Base-by-base conservation (phyloP, 805 yeast genomes). In the Schwanniomyces occidentalis region DNA sequence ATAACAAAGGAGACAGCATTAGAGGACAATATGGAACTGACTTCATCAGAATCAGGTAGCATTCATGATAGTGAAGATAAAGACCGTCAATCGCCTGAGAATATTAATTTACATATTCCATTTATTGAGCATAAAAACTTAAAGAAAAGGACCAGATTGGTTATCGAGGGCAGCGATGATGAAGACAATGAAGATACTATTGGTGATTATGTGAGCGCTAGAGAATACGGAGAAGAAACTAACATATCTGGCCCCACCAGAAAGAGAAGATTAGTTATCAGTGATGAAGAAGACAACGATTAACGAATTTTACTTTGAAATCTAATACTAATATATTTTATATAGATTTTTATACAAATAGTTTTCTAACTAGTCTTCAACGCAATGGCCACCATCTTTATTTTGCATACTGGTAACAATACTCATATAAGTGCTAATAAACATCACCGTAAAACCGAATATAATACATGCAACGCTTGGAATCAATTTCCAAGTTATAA, bases 361-460 rank as follows among this genome's bases (percentile, higher is more conserved):
- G n/a, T n/a, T n/a, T n/a, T n/a, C n/a, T n/a, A n/a, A n/a, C 10
- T 51, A 56, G 37, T 60, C 67, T 16, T 45, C 58, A 25, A 63
- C 66, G 56, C 87, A 81, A 42, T 79, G 82, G 17, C 67, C 75
- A 14, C 60, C 73, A 8, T 58, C 63, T 7, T 58, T 65, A 24
- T 38, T 44, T 7, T 58, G 52, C 9, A 71, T 21, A 16, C 79
- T 65, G 24, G 70, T 64, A 10, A 69, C 40, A 3, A 87, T 68
- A 1, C 95, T 85, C 67, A 84, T 90, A 13, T 74, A 61, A 0
- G 95, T 81, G n/a, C 95, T 85, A 9, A 88, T 65, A 19, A 86
- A 43, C 93, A 91, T 84, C 10, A 91, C 84, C 2, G 74, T 42
- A 23, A 80, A 58, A 0, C 98, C 98, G 59, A 91, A 88, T 0